Conservation (phyloP, 768 basidiomycete species). For the Suillus subaureus region DNA sequence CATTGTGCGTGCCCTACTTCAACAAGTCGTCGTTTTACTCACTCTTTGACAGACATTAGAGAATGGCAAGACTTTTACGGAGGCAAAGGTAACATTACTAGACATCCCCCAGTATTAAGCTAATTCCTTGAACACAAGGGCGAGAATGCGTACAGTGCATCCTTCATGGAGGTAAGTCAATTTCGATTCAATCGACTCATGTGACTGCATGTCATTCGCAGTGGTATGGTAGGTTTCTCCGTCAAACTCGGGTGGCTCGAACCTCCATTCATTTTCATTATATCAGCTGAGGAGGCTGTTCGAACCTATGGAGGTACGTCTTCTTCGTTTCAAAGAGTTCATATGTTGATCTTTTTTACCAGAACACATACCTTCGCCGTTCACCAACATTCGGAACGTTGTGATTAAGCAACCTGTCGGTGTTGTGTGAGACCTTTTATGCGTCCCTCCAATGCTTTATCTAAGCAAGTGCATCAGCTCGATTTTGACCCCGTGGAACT, state of each 20-base stretch:
- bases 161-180: conserved; percentile 71
- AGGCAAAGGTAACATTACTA: conserved; percentile 62
- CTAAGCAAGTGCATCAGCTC: conserved; percentile 45
- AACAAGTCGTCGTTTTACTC: conserved; percentile 10
- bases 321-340: not conserved
- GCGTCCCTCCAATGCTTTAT: not conserved
- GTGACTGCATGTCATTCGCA: conserved; percentile 30
- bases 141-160: conserved; percentile 84
- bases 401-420: conserved; percentile 92
- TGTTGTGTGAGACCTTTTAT: conserved; percentile 44
- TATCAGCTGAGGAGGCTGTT: conserved; percentile 85
- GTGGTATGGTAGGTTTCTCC: conserved; percentile 73
- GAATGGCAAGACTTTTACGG: conserved; percentile 90
- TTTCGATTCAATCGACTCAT: conserved; percentile 10
- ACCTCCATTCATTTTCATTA: not conserved
- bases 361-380: conserved; percentile 84
- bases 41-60: conserved; percentile 66
- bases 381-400: conserved; percentile 73
- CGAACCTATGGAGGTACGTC: conserved; percentile 83
- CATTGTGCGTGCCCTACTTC: conserved; percentile 55
- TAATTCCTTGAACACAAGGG: conserved; percentile 43
- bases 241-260: not conserved
- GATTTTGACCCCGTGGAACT: conserved; percentile 89
- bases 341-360: conserved; percentile 5
- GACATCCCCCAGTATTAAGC: not conserved